A percentile compares a stretch with the other conserved stretches of the same genome.
Evolutionary conservation across 768 basidiomycete genomes (phyloP).

Genomic region (Clathrus columnatus): DNA sequence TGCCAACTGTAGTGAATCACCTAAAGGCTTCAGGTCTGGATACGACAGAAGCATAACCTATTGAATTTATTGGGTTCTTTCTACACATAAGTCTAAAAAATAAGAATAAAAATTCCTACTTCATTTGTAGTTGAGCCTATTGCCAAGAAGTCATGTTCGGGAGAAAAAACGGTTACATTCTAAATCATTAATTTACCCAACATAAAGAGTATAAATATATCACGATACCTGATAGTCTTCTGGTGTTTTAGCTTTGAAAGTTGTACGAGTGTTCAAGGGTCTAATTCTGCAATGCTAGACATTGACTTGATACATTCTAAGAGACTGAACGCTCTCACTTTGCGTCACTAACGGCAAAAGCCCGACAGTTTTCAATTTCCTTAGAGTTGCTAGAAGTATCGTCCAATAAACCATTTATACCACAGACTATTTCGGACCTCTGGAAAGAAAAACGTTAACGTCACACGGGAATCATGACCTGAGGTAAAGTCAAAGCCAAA

Average conservation of each 20-base stretch:
- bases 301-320: neutral
- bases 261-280: constrained; percentile 44
- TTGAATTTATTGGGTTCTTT: constrained; percentile 10
- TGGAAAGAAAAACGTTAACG: constrained; percentile 21
- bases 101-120: constrained; percentile 33
- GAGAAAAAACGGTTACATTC: constrained; percentile 86
- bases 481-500: constrained; percentile 14
- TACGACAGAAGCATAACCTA: constrained; percentile 62
- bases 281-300: constrained; percentile 36
- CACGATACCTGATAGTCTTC: constrained; percentile 84
- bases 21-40: constrained; percentile 41
- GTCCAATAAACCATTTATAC: constrained; percentile 63
- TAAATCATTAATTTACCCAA: constrained; percentile 25
- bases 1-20: constrained; percentile 39
- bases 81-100: constrained; percentile 16
- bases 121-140: constrained; percentile 62
- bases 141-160: constrained; percentile 52
- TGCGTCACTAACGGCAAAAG: constrained; percentile 49
- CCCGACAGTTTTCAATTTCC: constrained; percentile 79
- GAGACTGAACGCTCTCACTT: constrained; percentile 39
- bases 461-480: neutral
- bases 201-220: neutral
- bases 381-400: constrained; percentile 50
- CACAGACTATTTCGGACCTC: constrained; percentile 59
- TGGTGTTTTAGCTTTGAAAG: constrained; percentile 46